These are phyloP conservation scores for Arthrobotrys entomopaga DNA, from an alignment of 2,329 filamentous ascomycete genomes.

Conservation along the genomic window DNA sequence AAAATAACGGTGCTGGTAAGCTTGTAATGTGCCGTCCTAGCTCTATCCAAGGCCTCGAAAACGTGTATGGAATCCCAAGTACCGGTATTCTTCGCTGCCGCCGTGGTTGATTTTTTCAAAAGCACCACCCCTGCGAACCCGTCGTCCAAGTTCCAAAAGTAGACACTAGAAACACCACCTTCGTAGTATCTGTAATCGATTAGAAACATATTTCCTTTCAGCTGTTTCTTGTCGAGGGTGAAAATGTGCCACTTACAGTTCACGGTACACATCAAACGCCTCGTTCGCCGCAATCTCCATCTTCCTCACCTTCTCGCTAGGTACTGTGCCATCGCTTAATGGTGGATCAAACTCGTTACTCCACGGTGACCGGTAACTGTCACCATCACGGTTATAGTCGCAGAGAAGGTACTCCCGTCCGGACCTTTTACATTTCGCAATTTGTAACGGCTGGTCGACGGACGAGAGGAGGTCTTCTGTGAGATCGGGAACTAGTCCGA, in stretches of 20 bases:
- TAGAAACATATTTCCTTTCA: not conserved
- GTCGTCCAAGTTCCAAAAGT: conserved; percentile 98
- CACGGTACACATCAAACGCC: conserved; percentile 95
- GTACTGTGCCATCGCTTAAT: conserved; percentile 84
- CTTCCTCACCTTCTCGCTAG: conserved; percentile 87
- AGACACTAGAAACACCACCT: conserved; percentile 93
- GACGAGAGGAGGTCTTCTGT: conserved; percentile 98
- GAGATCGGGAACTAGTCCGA: conserved; percentile 85
- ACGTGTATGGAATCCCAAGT: conserved; percentile 99
- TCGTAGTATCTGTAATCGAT: conserved; percentile 77
- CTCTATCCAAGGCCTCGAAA: conserved; percentile 93
- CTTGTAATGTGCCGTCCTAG: conserved; percentile 93
- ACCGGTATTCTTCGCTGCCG: conserved; percentile 74
- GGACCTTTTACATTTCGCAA: conserved; percentile 85
- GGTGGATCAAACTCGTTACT: conserved; percentile 97
- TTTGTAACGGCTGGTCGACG: conserved; percentile 91
- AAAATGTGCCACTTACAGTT: conserved; percentile 69
- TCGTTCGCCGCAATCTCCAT: conserved; percentile 96
- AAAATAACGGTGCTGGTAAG: conserved; percentile 96
- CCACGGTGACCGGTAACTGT: conserved; percentile 98
- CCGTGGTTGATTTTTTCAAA: conserved; percentile 85
- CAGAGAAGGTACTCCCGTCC: conserved; percentile 97
- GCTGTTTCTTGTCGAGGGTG: not conserved
- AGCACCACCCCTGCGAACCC: conserved; percentile 96
- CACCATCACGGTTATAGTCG: conserved; percentile 99